Percentiles rank a stretch among this genome's conserved stretches.
These are phyloP conservation scores for Ophidiomyces ophidiicola DNA, from an alignment of 2,329 filamentous ascomycete species.

Conservation along the genomic window DNA sequence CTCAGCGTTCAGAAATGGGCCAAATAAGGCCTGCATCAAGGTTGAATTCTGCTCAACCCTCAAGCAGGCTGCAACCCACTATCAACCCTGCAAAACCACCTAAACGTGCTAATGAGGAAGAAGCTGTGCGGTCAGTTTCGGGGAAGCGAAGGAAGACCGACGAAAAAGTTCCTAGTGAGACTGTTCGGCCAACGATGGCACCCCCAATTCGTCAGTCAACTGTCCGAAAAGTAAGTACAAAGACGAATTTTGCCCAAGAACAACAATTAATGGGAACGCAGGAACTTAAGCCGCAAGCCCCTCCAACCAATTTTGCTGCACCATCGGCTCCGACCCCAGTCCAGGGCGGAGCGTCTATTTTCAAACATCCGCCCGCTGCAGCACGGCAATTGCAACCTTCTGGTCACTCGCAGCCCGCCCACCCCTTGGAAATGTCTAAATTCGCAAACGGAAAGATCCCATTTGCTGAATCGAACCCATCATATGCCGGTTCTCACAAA, in stretches of 20 bases:
- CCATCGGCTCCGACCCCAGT: slow-evolving; percentile 19
- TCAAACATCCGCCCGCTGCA: slow-evolving; percentile 22
- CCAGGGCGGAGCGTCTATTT: slow-evolving; percentile 24
- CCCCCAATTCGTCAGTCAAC: slow-evolving; percentile 75
- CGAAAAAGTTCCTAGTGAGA: slow-evolving; percentile 52
- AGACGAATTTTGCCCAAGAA: slow-evolving; percentile 26
- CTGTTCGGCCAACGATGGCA: slow-evolving; percentile 58
- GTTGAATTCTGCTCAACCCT: slow-evolving; percentile 41
- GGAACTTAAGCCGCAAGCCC: slow-evolving; percentile 30
- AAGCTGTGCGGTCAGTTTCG: slow-evolving; percentile 51
- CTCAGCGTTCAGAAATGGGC: slow-evolving; percentile 39
- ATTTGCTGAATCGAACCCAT: slow-evolving; percentile 60
- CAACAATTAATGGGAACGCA: slow-evolving; percentile 15
- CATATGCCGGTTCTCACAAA: slow-evolving; percentile 33
- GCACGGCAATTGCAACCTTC: slow-evolving; percentile 40
- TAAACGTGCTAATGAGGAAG: slow-evolving; percentile 61
- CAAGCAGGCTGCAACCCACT: slow-evolving; percentile 47
- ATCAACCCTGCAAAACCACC: slow-evolving; percentile 57
- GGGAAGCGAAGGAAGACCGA: slow-evolving; percentile 71
- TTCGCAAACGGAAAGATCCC: slow-evolving; percentile 80
- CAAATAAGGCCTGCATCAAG: slow-evolving; percentile 41
- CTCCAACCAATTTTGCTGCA: slow-evolving; percentile 27
- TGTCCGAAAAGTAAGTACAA: slow-evolving; percentile 51
- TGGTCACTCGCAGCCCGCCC: slow-evolving; percentile 46
- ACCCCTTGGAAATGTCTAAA: slow-evolving; percentile 74